phyloP scores from a whole-genome alignment of 768 basidiomycete species.

The Rubroboletus satanas region DNA sequence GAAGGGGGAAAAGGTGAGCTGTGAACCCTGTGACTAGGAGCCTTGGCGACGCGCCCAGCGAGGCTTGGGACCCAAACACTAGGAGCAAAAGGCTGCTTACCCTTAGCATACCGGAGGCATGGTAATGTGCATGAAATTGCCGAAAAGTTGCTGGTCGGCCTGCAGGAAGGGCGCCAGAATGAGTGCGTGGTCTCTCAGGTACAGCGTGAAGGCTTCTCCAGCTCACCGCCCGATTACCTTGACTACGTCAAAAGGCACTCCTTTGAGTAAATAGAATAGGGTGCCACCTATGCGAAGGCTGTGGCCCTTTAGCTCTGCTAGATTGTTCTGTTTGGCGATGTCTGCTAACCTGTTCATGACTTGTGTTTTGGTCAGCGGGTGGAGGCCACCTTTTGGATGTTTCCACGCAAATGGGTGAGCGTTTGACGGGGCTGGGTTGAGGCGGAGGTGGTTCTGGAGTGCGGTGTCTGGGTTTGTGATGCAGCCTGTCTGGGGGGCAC shows the following conservation, averaged over 20 bases:
- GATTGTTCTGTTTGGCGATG: not conserved
- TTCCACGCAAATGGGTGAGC: not conserved
- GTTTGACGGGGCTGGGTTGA: not conserved
- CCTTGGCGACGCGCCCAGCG: not conserved
- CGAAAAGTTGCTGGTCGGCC: not conserved
- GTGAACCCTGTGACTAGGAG: not conserved
- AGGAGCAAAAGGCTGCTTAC: not conserved
- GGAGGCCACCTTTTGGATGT: not conserved
- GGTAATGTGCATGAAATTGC: not conserved
- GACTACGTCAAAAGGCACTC: not conserved
- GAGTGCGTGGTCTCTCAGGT: not conserved
- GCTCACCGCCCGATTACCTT: not conserved
- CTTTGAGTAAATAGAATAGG: not conserved
- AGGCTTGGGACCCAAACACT: not conserved
- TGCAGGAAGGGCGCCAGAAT: not conserved
- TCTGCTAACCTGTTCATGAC: not conserved
- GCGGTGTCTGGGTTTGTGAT: not conserved
- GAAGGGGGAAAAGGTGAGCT: not conserved
- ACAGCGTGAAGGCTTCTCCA: not conserved
- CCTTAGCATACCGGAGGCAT: not conserved
- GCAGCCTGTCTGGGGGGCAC: not conserved
- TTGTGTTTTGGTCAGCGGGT: not conserved
- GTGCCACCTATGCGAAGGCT: not conserved
- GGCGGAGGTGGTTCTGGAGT: not conserved
- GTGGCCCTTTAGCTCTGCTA: not conserved